Evolutionary conservation across 257 asterid genomes (phyloP), one percentile per base, ranked within the genome.

Genomic region (Asclepias syriaca): DNA sequence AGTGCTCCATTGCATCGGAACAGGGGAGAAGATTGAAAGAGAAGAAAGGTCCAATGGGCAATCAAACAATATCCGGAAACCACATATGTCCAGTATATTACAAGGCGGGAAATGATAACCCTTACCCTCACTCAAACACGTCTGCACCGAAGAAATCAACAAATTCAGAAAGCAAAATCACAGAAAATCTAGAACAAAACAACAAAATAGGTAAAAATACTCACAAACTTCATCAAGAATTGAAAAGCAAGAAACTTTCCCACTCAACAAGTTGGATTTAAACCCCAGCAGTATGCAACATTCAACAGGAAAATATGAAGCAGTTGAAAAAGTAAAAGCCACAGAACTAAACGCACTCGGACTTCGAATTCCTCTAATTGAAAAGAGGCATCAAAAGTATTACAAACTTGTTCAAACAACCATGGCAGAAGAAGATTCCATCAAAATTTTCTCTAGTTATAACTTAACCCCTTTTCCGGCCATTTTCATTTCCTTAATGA

Each of bases 11-110:
- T 80, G 81, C 22, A 59, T 19, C n/a, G 88, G 85, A 45, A 87
- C 69, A 18, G 96, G 97, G 69, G 92, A 80, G 72, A 88, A 93
- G 73, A 84, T 79, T 45, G 89, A 13, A n/a, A 88, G 86, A 51
- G 88, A 78, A 16, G 98, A 88, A 68, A 93, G 95, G 80, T 93
- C 98, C 72, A 93, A 37, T 34, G 98, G 97, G 83, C 85, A 90
- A 79, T 92, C 98, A 21, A 92, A 65, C 66, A 92, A 81, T 60
- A 92, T 79, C 80, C 85, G 78, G 59, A 88, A 85, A 65, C 95
- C 98, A 21, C 81, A 77, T 16, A 92, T 74, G 56, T 87, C 87
- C 75, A 90, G 68, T 69, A 90, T 79, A 83, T 86, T 90, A 86
- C 92, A 90, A 57, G 98, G 91, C 13, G 98, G 98, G 82, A 87